Percentiles rank a stretch among this genome's conserved stretches.
phyloP scores from a whole-genome alignment of 371 early-diverging fungal species.

The Apophysomyces sp. region DNA sequence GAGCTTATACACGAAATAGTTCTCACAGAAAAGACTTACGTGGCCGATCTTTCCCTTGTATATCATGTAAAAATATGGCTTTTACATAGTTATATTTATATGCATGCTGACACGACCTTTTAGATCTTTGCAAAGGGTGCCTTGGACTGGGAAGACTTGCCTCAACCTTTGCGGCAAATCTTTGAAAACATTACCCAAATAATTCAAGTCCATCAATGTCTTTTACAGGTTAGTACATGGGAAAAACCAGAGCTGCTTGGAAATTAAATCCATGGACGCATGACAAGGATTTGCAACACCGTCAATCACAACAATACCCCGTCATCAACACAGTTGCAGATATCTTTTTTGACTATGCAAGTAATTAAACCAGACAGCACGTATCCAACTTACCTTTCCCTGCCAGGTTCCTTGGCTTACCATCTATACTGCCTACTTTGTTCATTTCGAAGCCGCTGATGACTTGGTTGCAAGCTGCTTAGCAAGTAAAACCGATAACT shows the following conservation, averaged over 20 bases:
- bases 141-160: constrained; percentile 39
- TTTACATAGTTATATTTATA: no score
- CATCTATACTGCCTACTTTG: constrained; percentile 26
- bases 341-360: constrained; percentile 28
- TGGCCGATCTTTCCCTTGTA: constrained; percentile 59
- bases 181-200: constrained; percentile 58
- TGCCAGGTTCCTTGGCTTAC: constrained; percentile 6
- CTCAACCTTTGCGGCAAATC: constrained; percentile 48
- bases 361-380: not conserved
- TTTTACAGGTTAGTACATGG: constrained; percentile 20
- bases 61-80: constrained; percentile 48
- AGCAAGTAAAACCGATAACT: constrained; percentile 12
- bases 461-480: constrained; percentile 24
- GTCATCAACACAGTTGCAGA: constrained; percentile 26
- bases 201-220: constrained; percentile 40
- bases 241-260: no score
- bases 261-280: not conserved
- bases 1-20: constrained; percentile 68
- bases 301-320: constrained; percentile 25
- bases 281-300: constrained; percentile 19
- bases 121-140: constrained; percentile 56
- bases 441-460: constrained; percentile 38
- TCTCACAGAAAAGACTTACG: constrained; percentile 61
- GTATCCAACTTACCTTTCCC: not conserved
- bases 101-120: no score